phyloP scores from a whole-genome alignment of 228 moss, liverwort and hornwort genomes.

The Sphagnum fallax region DNA sequence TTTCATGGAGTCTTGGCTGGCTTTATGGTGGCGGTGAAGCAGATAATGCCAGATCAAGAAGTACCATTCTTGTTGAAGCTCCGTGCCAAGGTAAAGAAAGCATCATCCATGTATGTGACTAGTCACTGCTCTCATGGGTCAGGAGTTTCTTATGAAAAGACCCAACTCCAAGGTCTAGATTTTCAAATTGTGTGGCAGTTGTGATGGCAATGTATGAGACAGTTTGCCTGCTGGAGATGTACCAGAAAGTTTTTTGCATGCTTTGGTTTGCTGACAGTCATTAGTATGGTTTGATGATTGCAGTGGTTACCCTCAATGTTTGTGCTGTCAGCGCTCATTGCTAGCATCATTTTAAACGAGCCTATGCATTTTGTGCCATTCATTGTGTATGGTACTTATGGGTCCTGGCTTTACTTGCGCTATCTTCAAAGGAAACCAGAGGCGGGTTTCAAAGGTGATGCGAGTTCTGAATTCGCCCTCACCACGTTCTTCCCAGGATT shows the following conservation, averaged over 20 bases:
- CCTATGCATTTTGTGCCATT: constrained; percentile 70
- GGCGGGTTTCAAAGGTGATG: constrained; percentile 73
- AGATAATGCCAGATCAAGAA: constrained; percentile 79
- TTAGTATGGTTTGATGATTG: constrained; percentile 7
- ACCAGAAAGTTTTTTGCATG: background rate
- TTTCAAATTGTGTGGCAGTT: no score
- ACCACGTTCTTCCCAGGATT: constrained; percentile 69
- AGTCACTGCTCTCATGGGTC: no score
- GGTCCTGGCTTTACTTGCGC: constrained; percentile 86
- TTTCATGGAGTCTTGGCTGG: constrained; percentile 73
- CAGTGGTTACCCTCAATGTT: constrained; percentile 74
- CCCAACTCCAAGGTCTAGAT: no score
- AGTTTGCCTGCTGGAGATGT: background rate
- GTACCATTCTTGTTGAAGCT: constrained; percentile 39
- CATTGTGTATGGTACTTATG: constrained; percentile 74
- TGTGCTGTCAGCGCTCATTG: constrained; percentile 25
- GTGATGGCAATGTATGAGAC: no score
- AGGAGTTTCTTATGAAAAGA: no score
- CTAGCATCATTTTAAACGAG: constrained; percentile 39
- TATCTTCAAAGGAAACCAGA: constrained; percentile 85
- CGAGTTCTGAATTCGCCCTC: constrained; percentile 85
- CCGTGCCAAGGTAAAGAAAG: constrained; percentile 36
- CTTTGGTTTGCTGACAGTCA: background rate
- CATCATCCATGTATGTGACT: background rate
- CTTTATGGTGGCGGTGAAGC: constrained; percentile 75